Evolutionary conservation across 257 asterid species (phyloP).

Genomic region (Solanum lycopersicoides): DNA sequence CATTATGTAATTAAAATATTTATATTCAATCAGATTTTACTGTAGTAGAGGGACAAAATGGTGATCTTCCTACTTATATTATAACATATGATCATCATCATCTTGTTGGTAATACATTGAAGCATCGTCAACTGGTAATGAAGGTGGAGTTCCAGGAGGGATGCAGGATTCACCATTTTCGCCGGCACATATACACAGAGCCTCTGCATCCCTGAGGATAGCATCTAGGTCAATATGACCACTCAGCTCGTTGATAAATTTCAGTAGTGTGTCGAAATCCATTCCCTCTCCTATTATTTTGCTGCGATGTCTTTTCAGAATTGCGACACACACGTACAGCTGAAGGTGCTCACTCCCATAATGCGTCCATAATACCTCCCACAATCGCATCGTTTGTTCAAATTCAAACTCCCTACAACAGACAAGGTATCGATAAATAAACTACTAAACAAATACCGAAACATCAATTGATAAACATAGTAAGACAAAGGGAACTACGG

Average conservation of each 20-base stretch:
- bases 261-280: constrained; percentile 92
- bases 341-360: constrained; percentile 84
- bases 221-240: constrained; percentile 78
- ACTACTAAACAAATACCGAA: not conserved
- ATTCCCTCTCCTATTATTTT: constrained; percentile 85
- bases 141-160: constrained; percentile 98
- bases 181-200: constrained; percentile 84
- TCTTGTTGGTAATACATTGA: constrained; percentile 62
- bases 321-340: constrained; percentile 72
- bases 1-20: no score
- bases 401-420: constrained; percentile 83
- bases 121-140: constrained; percentile 66
- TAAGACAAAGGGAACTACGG: not conserved
- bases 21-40: no score
- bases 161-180: constrained; percentile 86
- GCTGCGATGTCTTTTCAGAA: constrained; percentile 62
- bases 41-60: no score
- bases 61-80: no score
- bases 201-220: constrained; percentile 83
- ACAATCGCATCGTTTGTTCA: constrained; percentile 59
- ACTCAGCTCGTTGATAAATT: constrained; percentile 86
- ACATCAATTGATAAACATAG: not conserved
- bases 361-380: constrained; percentile 98
- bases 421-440: not conserved
- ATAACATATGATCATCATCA: constrained; percentile 35